Evolutionary conservation across 257 asterid genomes (phyloP), one percentile per base, ranked within the genome.

Genomic region (Nicotiana undulata): DNA sequence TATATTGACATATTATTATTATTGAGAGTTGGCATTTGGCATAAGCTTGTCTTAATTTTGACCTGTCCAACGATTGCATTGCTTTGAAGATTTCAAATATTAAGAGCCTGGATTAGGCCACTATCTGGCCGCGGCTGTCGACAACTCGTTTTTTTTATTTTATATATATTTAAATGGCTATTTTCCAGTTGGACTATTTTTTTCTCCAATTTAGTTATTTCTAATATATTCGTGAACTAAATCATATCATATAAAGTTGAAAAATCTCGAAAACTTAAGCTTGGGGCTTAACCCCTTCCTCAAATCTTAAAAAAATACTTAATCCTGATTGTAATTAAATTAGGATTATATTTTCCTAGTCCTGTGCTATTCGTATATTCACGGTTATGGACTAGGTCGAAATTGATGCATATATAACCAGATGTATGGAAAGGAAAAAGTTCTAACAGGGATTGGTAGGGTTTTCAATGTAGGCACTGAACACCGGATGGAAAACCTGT

Each of bases 11-110:
- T 20, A 26, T 29, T 63, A 26, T 32, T 12, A 63, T 63, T 13
- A 64, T 10, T 59, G 26, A 67, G 53, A 80, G 83, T 82, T 76
- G 84, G 56, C 79, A 80, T 85, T 83, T 79, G 84, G 83, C 82
- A 81, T 53, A 32, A 46, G 44, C 16, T 74, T 12, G 12, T 11
- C 16, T 34, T 7, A 26, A 53, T 40, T 81, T 81, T 83, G 83
- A 80, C 79, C 65, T 83, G 85, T 80, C 18, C 20, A 4, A 28
- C 28, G 3, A 51, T 80, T 80, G 22, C 4, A 68, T 40, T n/a
- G 15, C 24, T 72, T 72, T 24, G 40, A 72, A 72, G 34, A 72
- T 7, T 72, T 72, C 78, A 49, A 72, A 72, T 49, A 28, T 72
- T 72, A 44, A 46, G 59, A 18, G 5, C 22, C 20, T 67, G 12